Evolutionary conservation across 768 basidiomycete genomes (phyloP).

Genomic region (Amanita muscaria): DNA sequence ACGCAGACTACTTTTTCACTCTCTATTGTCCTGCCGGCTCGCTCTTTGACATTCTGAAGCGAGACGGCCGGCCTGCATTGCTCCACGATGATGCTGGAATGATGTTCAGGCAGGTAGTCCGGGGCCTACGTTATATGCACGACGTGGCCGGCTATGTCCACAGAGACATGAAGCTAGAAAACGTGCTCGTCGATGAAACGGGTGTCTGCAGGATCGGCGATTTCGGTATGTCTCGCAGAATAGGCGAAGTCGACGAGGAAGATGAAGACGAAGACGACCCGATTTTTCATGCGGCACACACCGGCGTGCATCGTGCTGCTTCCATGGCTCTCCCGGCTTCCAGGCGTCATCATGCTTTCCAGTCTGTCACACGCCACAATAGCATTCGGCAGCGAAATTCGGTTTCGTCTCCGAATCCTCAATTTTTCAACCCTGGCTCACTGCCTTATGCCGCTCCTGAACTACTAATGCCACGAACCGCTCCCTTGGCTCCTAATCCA

Average conservation of each 20-base stretch:
- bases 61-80: constrained; percentile 58
- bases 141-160: constrained; percentile 72
- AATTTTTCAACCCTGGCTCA: constrained; percentile 58
- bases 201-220: constrained; percentile 81
- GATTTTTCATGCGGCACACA: constrained; percentile 9
- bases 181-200: constrained; percentile 86
- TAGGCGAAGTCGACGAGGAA: constrained; percentile 38
- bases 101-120: constrained; percentile 81
- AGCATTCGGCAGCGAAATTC: constrained; percentile 45
- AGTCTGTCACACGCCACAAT: constrained; percentile 30
- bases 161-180: constrained; percentile 95
- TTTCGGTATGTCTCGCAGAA: constrained; percentile 71
- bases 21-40: constrained; percentile 80
- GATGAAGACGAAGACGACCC: constrained; percentile 30
- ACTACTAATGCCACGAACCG: constrained; percentile 47
- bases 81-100: constrained; percentile 73
- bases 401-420: constrained; percentile 21
- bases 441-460: constrained; percentile 90
- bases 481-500: constrained; percentile 41
- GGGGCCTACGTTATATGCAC: constrained; percentile 78
- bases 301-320: constrained; percentile 30
- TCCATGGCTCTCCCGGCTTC: constrained; percentile 28
- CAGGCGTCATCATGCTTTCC: constrained; percentile 20
- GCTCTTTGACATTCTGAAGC: constrained; percentile 72
- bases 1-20: constrained; percentile 75